Conservation (phyloP, 139 green algal genomes). For the Trebouxia sp. region DNA sequence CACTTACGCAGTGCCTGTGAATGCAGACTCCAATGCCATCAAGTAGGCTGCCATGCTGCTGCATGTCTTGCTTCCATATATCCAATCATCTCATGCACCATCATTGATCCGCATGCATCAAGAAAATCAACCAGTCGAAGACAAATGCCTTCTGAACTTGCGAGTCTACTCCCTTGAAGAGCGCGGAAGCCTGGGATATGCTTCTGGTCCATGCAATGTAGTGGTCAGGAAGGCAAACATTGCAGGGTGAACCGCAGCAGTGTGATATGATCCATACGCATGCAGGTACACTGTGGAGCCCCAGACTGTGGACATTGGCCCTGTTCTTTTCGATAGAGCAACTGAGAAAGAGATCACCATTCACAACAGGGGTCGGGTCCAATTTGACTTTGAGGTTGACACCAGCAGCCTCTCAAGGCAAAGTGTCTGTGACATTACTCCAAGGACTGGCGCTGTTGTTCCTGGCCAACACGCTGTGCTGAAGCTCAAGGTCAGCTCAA, state of each 20-base stretch:
- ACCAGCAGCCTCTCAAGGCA: conserved; percentile 47
- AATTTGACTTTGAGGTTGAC: conserved; percentile 71
- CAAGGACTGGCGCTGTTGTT: conserved; percentile 46
- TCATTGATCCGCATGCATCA: too few species aligned
- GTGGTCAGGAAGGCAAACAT: too few species aligned
- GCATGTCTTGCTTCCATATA: too few species aligned
- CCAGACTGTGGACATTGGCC: conserved; percentile 61
- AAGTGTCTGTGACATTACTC: conserved; percentile 47
- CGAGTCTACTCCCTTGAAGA: too few species aligned
- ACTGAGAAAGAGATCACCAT: conserved; percentile 66
- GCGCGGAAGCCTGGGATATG: too few species aligned
- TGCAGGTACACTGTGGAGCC: conserved; percentile 57
- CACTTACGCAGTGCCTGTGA: conserved; percentile 55
- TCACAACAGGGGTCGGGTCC: conserved; percentile 68
- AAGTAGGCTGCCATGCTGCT: conserved; percentile 42
- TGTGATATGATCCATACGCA: not conserved
- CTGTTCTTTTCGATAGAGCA: conserved; percentile 62
- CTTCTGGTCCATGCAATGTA: too few species aligned
- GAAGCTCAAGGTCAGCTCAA: conserved; percentile 60
- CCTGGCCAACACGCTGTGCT: conserved; percentile 55
- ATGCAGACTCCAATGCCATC: conserved; percentile 71
- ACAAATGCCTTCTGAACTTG: too few species aligned
- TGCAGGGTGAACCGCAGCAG: not conserved
- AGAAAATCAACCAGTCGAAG: too few species aligned
- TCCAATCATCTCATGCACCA: too few species aligned